phyloP scores from a whole-genome alignment of 108 stramenopile species.

The Pelagomonas calceolata region DNA sequence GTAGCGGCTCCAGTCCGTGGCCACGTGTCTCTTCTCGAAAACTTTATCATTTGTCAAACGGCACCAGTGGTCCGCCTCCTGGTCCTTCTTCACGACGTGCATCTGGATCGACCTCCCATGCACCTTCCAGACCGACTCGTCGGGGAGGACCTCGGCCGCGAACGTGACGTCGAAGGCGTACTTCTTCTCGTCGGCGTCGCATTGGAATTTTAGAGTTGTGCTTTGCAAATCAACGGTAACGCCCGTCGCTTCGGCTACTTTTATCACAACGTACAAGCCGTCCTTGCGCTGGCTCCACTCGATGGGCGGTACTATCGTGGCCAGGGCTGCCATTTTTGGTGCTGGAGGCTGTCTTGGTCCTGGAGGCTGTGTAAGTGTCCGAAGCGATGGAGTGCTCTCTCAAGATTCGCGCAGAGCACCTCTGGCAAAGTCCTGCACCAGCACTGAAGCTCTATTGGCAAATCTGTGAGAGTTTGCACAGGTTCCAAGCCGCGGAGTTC shows the following conservation, averaged over 20 bases:
- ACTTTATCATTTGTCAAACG: slow-evolving; percentile 3
- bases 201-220: not conserved
- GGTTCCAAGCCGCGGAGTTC: too few relatives aligned
- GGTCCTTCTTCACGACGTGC: slow-evolving; percentile 18
- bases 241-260: slow-evolving; percentile 2
- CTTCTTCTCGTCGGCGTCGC: not conserved
- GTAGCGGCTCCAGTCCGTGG: slow-evolving; percentile 11
- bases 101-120: slow-evolving; percentile 7
- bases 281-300: slow-evolving; percentile 19
- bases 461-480: too few relatives aligned
- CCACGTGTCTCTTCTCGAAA: slow-evolving; percentile 8
- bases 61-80: slow-evolving; percentile 12
- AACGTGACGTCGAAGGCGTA: not conserved
- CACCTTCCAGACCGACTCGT: slow-evolving; percentile 10
- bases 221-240: not conserved
- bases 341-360: too few relatives aligned
- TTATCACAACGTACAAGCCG: slow-evolving; percentile 6
- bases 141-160: slow-evolving; percentile 8
- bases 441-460: too few relatives aligned
- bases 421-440: too few relatives aligned
- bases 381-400: too few relatives aligned
- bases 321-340: too few relatives aligned
- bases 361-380: too few relatives aligned
- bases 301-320: not conserved
- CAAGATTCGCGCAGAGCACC: too few relatives aligned